Conservation (phyloP, 2,329 filamentous ascomycete genomes). For the Calonectria multiphialidica region DNA sequence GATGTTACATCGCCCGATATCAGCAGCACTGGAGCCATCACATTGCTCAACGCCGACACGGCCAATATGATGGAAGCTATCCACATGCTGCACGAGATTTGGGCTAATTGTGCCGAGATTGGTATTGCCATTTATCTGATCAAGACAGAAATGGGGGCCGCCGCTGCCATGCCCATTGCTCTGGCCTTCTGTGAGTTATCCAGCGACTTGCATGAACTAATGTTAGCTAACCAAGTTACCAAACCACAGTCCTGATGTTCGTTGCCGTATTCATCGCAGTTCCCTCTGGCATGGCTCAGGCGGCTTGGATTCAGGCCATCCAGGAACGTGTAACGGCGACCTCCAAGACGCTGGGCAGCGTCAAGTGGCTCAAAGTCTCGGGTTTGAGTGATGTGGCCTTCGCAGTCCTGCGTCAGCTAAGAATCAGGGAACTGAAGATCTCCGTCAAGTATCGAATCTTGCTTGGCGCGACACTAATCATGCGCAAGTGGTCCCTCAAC, state of each 20-base stretch:
- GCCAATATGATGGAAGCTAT: slow-evolving; percentile 41
- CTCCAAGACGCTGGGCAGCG: slow-evolving; percentile 58
- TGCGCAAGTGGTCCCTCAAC: slow-evolving; percentile 20
- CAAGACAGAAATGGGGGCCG: slow-evolving; percentile 52
- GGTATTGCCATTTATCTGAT: slow-evolving; percentile 44
- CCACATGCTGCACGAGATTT: slow-evolving; percentile 36
- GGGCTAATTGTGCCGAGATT: slow-evolving; percentile 41
- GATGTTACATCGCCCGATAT: slow-evolving; percentile 34
- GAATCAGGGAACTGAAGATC: slow-evolving; percentile 33
- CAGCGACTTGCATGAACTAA: slow-evolving; percentile 38
- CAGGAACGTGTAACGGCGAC: slow-evolving; percentile 62
- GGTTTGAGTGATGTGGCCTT: slow-evolving; percentile 57
- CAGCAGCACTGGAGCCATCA: slow-evolving; percentile 38
- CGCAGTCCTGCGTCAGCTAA: slow-evolving; percentile 31
- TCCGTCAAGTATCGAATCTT: slow-evolving; percentile 40
- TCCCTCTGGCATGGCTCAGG: slow-evolving; percentile 48
- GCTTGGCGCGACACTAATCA: slow-evolving; percentile 28
- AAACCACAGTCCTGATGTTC: slow-evolving; percentile 46
- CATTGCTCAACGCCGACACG: slow-evolving; percentile 44
- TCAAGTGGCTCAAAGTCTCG: slow-evolving; percentile 64
- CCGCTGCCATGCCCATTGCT: slow-evolving; percentile 56
- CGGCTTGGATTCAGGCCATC: slow-evolving; percentile 62
- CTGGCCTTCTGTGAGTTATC: slow-evolving; percentile 55
- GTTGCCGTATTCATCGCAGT: slow-evolving; percentile 44
- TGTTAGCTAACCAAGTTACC: not conserved